phyloP scores from a whole-genome alignment of 805 yeast genomes.

The Barnettozyma wickerhamii region DNA sequence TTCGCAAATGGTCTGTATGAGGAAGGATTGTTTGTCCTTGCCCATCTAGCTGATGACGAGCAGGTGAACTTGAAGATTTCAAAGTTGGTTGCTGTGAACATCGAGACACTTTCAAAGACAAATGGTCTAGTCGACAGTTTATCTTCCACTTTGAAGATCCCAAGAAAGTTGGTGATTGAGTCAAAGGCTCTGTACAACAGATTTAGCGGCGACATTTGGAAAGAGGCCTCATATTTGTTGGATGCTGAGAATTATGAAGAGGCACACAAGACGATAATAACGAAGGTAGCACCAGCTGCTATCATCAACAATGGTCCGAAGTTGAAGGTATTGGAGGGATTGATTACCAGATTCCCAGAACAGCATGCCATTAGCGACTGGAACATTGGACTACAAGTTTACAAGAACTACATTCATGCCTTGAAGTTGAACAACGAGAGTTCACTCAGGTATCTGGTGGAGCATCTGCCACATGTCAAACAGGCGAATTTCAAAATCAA shows the following conservation, averaged over 20 bases:
- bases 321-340: constrained; percentile 27
- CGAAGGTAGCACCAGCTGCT: constrained; percentile 67
- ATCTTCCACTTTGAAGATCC: constrained; percentile 40
- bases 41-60: constrained; percentile 49
- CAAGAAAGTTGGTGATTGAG: constrained; percentile 43
- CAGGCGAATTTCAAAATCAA: constrained; percentile 33
- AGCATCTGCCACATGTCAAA: constrained; percentile 40
- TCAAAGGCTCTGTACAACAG: constrained; percentile 58
- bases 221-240: constrained; percentile 58
- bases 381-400: constrained; percentile 57
- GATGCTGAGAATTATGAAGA: constrained; percentile 54
- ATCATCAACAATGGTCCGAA: constrained; percentile 45
- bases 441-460: constrained; percentile 37
- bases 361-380: constrained; percentile 41
- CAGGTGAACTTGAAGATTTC: constrained; percentile 39
- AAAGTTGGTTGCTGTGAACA: constrained; percentile 24
- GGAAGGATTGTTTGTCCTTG: constrained; percentile 59
- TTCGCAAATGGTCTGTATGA: constrained; percentile 42
- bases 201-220: constrained; percentile 44
- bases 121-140: constrained; percentile 31
- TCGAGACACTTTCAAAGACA: constrained; percentile 16
- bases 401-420: constrained; percentile 43
- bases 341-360: constrained; percentile 42
- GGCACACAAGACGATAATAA: constrained; percentile 58
- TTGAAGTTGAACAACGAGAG: constrained; percentile 22